phyloP scores from a whole-genome alignment of 2,329 filamentous ascomycete species.

The Beauveria sp. region DNA sequence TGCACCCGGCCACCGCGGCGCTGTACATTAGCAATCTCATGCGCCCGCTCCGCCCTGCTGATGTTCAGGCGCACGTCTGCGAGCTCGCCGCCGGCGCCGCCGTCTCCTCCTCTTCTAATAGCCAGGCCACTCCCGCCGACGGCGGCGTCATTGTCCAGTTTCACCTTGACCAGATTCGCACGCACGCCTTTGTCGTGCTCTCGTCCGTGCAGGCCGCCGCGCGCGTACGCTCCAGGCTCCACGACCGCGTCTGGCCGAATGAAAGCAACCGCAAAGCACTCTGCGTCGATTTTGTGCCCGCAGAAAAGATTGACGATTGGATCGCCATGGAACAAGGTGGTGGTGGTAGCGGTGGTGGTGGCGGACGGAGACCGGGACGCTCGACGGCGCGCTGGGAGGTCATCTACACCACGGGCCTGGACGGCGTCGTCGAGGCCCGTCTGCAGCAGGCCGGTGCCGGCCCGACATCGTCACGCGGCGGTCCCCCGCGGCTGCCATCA shows the following conservation, averaged over 20 bases:
- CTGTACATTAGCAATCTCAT: slow-evolving; percentile 89
- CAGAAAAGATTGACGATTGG: slow-evolving; percentile 66
- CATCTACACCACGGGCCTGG: slow-evolving; percentile 52
- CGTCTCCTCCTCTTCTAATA: slow-evolving; percentile 20
- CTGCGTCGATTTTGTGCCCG: slow-evolving; percentile 84
- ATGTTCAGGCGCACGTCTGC: slow-evolving; percentile 61
- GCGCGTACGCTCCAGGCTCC: slow-evolving; percentile 67
- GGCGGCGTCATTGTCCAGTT: slow-evolving; percentile 53
- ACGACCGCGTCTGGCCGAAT: slow-evolving; percentile 77
- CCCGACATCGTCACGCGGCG: not conserved
- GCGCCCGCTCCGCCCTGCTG: slow-evolving; percentile 67
- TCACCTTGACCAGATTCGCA: slow-evolving; percentile 77
- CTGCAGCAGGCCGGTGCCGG: slow-evolving; percentile 31
- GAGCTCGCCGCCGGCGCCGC: slow-evolving; percentile 63
- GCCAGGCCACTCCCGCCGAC: slow-evolving; percentile 36
- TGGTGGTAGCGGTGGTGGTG: slow-evolving; percentile 28
- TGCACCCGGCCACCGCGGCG: slow-evolving; percentile 66
- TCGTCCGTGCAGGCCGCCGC: slow-evolving; percentile 61
- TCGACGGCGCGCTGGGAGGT: slow-evolving; percentile 60
- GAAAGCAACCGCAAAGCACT: slow-evolving; percentile 77
- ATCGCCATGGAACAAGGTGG: slow-evolving; percentile 57
- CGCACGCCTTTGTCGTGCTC: slow-evolving; percentile 79
- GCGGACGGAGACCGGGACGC: slow-evolving; percentile 20
- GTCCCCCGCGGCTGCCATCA: not conserved
- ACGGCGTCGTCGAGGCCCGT: slow-evolving; percentile 46